Evolutionary conservation across 768 basidiomycete genomes (phyloP), one percentile per base, ranked within the genome.

Genomic region (Neoboletus subvelutipes): DNA sequence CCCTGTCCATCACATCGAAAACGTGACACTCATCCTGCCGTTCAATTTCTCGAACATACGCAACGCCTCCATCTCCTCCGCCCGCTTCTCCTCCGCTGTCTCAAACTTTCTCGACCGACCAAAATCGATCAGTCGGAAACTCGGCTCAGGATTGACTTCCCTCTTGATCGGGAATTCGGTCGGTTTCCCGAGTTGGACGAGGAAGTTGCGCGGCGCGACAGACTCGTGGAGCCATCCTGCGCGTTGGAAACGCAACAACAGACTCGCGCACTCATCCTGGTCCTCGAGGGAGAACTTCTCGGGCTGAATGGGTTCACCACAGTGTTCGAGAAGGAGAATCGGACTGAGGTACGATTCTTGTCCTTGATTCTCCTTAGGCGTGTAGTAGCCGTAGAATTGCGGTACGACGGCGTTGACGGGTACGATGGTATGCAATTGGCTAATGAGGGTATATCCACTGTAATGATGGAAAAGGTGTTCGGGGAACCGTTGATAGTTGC

Each of bases 351-450:
- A 63, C n/a, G 47, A 2, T 3, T 22, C 36, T 4, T 4, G 0
- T 28, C 4, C 20, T 6, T 17, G 22, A 1, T 29, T 10, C 71
- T n/a, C 1, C 39, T 46, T 17, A 1, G 74, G 75, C 0, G 61
- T 64, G 60, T 86, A 87, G 67, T 82, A 83, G 1, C 87, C 85
- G 60, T 83, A 87, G 67, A 80, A 87, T 65, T 85, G 83, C 0
- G 86, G 85, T 4, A 83, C 80, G 46, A 86, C 46, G 0, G 86
- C 76, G 8, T 75, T 71, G 4, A 80, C 71, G 3, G 82, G 81
- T 0, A 78, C 75, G 0, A 83, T 78, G 58, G 76, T 62, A 31
- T 69, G 68, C 6, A 82, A 29, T 20, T 68, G 71, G 5, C 8
- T 2, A 0, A 68, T 29, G 45, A 64, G 7, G 7, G 66, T 72